Evolutionary conservation across 2,329 filamentous ascomycete genomes (phyloP).

Genomic region (Alternaria metachromatica): DNA sequence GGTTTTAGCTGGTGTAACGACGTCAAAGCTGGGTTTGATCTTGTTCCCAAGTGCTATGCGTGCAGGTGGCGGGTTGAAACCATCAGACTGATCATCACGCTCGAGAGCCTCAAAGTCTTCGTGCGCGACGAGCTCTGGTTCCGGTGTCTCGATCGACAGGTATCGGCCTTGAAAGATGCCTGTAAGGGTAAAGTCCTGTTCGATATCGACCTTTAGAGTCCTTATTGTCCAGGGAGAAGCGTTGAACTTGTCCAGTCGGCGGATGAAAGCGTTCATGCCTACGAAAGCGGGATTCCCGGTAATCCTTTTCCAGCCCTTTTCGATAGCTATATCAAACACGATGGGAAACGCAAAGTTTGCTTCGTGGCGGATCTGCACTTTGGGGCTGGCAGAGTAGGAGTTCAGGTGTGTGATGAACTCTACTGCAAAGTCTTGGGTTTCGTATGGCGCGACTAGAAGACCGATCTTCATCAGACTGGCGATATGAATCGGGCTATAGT

Average conservation of each 20-base stretch:
- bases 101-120: slow-evolving; percentile 52
- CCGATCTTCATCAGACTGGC: slow-evolving; percentile 57
- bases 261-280: slow-evolving; percentile 53
- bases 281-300: slow-evolving; percentile 50
- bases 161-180: slow-evolving; percentile 57
- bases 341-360: slow-evolving; percentile 58
- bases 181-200: slow-evolving; percentile 51
- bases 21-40: background rate
- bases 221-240: slow-evolving; percentile 49
- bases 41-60: slow-evolving; percentile 21
- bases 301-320: slow-evolving; percentile 46
- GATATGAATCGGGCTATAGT: slow-evolving; percentile 56
- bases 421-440: slow-evolving; percentile 48
- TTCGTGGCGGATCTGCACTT: slow-evolving; percentile 61
- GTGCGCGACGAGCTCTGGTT: slow-evolving; percentile 43
- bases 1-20: background rate
- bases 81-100: slow-evolving; percentile 24
- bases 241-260: slow-evolving; percentile 52
- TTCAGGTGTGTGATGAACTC: slow-evolving; percentile 52
- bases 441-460: slow-evolving; percentile 50
- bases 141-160: slow-evolving; percentile 52
- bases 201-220: slow-evolving; percentile 50
- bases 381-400: slow-evolving; percentile 55
- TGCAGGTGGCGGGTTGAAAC: slow-evolving; percentile 20
- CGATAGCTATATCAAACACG: slow-evolving; percentile 51